A percentile compares a stretch with the other conserved stretches of the same genome.
Evolutionary conservation across 148 eudicot species (phyloP).

Genomic region (Euryodendron excelsum): DNA sequence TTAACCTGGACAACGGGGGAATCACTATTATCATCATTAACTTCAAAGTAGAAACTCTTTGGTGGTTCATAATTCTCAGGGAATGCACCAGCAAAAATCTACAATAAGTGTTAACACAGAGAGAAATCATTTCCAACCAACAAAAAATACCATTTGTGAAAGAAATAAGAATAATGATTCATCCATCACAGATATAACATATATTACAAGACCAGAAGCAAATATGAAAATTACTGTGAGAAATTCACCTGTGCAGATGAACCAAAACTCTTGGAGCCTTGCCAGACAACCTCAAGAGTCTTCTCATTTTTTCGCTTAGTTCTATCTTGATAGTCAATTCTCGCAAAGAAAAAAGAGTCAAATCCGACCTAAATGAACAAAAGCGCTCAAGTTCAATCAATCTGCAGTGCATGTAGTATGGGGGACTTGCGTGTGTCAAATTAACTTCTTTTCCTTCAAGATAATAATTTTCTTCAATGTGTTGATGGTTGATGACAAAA

Average conservation of each 20-base stretch:
- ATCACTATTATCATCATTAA: slow-evolving; percentile 35
- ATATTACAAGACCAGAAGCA: not conserved
- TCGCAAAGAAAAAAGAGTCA: slow-evolving; percentile 85
- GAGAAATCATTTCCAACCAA: not conserved
- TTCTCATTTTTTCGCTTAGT: slow-evolving; percentile 76
- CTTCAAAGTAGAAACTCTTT: slow-evolving; percentile 67
- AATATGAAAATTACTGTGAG: not conserved
- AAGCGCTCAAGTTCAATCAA: slow-evolving; percentile 14
- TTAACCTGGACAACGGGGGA: slow-evolving; percentile 79
- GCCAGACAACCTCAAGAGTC: slow-evolving; percentile 92
- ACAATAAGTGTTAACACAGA: slow-evolving; percentile 5
- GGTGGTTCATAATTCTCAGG: slow-evolving; percentile 78
- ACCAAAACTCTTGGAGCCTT: slow-evolving; percentile 79
- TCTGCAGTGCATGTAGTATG: not conserved
- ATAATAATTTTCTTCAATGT: not conserved
- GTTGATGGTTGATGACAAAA: not conserved
- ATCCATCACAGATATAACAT: not conserved
- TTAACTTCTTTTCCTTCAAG: not conserved
- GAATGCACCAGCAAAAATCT: slow-evolving; percentile 87
- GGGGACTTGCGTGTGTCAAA: not conserved
- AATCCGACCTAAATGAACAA: slow-evolving; percentile 76
- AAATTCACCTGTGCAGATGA: slow-evolving; percentile 74
- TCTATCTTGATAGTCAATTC: slow-evolving; percentile 96
- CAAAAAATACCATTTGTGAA: not conserved
- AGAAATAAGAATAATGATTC: not conserved